Conservation (phyloP, 805 yeast genomes). For the Saturnispora mendoncae region DNA sequence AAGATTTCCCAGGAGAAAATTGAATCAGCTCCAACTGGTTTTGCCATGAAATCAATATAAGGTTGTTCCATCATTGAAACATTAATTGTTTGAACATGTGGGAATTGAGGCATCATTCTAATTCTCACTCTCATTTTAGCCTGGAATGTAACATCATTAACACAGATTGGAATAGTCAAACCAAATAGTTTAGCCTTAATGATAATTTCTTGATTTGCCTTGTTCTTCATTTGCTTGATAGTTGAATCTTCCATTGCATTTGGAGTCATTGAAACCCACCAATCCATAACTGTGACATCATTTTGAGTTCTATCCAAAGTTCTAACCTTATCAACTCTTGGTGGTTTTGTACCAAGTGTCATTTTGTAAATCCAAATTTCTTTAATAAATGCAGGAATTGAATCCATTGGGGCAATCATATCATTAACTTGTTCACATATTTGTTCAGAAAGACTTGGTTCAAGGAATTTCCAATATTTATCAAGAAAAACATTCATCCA, state of each 20-base stretch:
- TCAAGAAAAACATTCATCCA: slow-evolving; percentile 88
- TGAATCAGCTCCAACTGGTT: slow-evolving; percentile 67
- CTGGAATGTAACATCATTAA: slow-evolving; percentile 70
- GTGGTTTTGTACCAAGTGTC: slow-evolving; percentile 93
- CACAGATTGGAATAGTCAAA: slow-evolving; percentile 65
- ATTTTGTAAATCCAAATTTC: slow-evolving; percentile 79
- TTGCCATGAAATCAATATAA: slow-evolving; percentile 73
- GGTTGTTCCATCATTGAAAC: slow-evolving; percentile 83
- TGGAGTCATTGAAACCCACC: slow-evolving; percentile 92
- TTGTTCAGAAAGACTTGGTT: slow-evolving; percentile 81
- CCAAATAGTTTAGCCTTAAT: slow-evolving; percentile 82
- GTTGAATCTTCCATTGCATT: slow-evolving; percentile 78
- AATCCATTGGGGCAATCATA: slow-evolving; percentile 57
- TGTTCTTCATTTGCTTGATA: slow-evolving; percentile 73
- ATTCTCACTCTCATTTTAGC: slow-evolving; percentile 72
- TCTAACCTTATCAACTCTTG: slow-evolving; percentile 83
- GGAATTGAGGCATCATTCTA: slow-evolving; percentile 84
- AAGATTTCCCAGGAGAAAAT: slow-evolving; percentile 82
- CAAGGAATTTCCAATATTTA: slow-evolving; percentile 86
- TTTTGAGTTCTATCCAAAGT: slow-evolving; percentile 84
- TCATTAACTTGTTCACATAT: slow-evolving; percentile 83
- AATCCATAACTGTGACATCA: slow-evolving; percentile 95
- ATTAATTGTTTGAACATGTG: slow-evolving; percentile 87
- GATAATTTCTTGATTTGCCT: slow-evolving; percentile 72
- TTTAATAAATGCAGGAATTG: slow-evolving; percentile 76